Evolutionary conservation across 177 flowering plant genomes (phyloP).

Genomic region (Vitis hybrid): DNA sequence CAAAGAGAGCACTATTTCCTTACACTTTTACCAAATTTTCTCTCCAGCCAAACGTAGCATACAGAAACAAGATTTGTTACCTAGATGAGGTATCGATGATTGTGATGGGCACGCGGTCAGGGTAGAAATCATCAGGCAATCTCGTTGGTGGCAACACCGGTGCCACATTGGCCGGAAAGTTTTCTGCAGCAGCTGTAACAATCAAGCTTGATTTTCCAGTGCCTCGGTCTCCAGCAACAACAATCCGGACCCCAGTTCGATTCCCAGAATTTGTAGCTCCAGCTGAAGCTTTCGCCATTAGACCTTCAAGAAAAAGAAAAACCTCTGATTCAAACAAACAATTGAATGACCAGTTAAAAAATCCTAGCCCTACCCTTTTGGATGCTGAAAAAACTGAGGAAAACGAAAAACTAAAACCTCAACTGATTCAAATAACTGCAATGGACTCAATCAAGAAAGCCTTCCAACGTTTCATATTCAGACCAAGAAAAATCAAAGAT

Average conservation of each 20-base stretch:
- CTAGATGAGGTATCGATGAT: constrained; percentile 70
- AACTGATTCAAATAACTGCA: too few relatives aligned
- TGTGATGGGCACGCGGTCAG: constrained; percentile 65
- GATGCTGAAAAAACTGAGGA: too few relatives aligned
- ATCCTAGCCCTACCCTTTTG: too few relatives aligned
- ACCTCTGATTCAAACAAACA: not conserved
- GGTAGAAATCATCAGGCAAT: constrained; percentile 57
- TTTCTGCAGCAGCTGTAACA: constrained; percentile 53
- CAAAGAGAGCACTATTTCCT: not conserved
- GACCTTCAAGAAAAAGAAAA: constrained; percentile 6
- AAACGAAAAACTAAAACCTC: too few relatives aligned
- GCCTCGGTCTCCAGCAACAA: constrained; percentile 62
- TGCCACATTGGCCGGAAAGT: constrained; percentile 54
- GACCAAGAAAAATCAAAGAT: too few relatives aligned
- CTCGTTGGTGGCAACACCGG: constrained; percentile 69
- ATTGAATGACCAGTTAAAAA: too few relatives aligned
- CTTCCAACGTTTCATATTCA: too few relatives aligned
- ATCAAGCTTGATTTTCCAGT: constrained; percentile 81
- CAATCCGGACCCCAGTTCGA: constrained; percentile 44
- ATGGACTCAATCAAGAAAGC: too few relatives aligned
- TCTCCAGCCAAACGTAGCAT: too few relatives aligned
- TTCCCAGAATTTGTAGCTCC: constrained; percentile 19
- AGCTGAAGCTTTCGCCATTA: constrained; percentile 32
- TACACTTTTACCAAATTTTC: too few relatives aligned
- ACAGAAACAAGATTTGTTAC: constrained; percentile 19